Conservation (phyloP, 208 protist genomes). For the Entamoeba invadens region DNA sequence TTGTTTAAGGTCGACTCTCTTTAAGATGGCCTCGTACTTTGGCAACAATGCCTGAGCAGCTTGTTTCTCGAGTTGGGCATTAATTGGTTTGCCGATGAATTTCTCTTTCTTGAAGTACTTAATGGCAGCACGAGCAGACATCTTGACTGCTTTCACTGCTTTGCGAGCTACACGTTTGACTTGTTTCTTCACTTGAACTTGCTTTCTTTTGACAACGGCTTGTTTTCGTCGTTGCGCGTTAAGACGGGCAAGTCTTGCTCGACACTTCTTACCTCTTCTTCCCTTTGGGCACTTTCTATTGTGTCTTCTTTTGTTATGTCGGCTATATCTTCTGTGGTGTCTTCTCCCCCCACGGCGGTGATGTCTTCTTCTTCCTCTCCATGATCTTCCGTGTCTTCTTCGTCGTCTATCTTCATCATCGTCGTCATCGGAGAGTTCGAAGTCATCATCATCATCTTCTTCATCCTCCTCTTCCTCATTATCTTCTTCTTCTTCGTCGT, state of each 20-base stretch:
- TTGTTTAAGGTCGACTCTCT: neutral
- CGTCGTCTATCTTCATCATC: neutral
- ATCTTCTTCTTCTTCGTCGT: neutral
- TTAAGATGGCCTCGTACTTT: neutral
- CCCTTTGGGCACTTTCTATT: neutral
- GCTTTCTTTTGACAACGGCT: neutral
- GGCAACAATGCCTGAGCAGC: neutral
- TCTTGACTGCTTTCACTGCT: too few relatives aligned
- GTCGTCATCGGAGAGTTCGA: neutral
- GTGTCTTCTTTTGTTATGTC: neutral
- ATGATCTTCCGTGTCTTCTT: neutral
- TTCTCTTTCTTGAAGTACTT: too few relatives aligned
- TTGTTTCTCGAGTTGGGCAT: neutral
- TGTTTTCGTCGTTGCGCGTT: neutral
- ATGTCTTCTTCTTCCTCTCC: neutral
- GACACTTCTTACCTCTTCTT: neutral
- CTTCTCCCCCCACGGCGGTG: neutral
- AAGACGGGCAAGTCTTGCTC: neutral
- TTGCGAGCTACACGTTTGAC: neutral
- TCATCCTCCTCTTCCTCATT: neutral
- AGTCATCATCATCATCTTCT: neutral
- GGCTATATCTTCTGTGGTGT: neutral
- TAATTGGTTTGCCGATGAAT: too few relatives aligned
- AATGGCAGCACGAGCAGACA: too few relatives aligned
- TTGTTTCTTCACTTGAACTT: neutral